A percentile compares a stretch with the other conserved stretches of the same genome.
Conservation (phyloP, 176 grass and related monocot species). For the Alloteropsis semialata region DNA sequence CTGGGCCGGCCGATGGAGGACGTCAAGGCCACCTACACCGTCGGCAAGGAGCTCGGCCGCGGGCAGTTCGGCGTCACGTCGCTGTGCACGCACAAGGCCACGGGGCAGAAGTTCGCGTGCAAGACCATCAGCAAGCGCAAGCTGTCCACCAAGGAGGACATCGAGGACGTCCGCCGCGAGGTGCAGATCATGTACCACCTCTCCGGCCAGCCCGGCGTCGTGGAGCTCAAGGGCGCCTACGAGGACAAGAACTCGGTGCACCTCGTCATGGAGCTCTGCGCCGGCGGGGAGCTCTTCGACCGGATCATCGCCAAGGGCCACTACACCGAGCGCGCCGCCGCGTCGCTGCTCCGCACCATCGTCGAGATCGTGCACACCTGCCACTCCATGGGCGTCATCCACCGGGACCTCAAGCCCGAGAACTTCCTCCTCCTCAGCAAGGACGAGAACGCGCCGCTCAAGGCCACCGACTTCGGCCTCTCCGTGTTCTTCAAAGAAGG, state of each 20-base stretch:
- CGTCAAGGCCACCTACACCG: constrained; percentile 51
- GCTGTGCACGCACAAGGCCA: constrained; percentile 83
- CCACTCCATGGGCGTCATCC: constrained; percentile 92
- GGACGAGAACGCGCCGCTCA: constrained; percentile 73
- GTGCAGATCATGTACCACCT: constrained; percentile 99
- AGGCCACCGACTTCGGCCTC: constrained; percentile 79
- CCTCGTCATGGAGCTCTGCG: constrained; percentile 75
- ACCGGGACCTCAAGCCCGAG: constrained; percentile 92
- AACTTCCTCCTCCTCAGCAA: constrained; percentile 85
- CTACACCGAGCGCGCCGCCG: constrained; percentile 83
- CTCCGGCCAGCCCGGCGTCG: constrained; percentile 71
- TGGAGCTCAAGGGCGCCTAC: constrained; percentile 83
- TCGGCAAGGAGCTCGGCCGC: constrained; percentile 89
- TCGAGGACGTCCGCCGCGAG: constrained; percentile 88
- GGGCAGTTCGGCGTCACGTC: constrained; percentile 91
- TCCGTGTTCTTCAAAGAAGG: constrained; percentile 92
- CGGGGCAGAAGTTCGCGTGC: constrained; percentile 69
- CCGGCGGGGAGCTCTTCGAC: constrained; percentile 69
- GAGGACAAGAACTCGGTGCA: constrained; percentile 85
- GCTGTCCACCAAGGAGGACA: constrained; percentile 83
- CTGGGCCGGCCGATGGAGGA: constrained; percentile 86
- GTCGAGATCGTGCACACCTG: constrained; percentile 89
- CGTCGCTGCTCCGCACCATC: constrained; percentile 66
- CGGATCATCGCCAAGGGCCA: constrained; percentile 82
- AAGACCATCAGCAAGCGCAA: constrained; percentile 91